A percentile compares a stretch with the other conserved stretches of the same genome.
Conservation (phyloP, 2,329 filamentous ascomycete genomes). For the Colletotrichum sp. region DNA sequence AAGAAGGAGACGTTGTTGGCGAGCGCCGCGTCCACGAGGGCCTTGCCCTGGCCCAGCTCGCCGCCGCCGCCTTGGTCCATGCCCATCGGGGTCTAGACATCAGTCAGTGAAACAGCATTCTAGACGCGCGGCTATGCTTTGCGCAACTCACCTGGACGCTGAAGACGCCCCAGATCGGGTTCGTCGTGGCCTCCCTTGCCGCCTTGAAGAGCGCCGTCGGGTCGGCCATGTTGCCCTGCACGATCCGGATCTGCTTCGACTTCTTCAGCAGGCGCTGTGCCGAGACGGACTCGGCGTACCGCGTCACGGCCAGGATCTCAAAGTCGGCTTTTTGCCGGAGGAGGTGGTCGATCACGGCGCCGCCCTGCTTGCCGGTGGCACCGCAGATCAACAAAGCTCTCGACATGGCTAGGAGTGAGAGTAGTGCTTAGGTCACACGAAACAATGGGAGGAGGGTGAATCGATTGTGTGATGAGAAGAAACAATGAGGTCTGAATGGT, state of each 20-base stretch:
- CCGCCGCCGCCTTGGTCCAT: constrained; percentile 41
- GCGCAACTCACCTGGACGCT: constrained; percentile 55
- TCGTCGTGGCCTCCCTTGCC: constrained; percentile 29
- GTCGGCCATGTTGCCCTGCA: constrained; percentile 63
- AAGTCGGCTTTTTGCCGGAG: constrained; percentile 37
- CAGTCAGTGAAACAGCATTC: background rate
- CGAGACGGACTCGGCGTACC: constrained; percentile 54
- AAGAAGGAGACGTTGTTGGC: constrained; percentile 60
- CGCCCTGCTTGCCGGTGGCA: constrained; percentile 43
- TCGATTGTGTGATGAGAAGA: background rate
- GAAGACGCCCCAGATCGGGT: constrained; percentile 63
- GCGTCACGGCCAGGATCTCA: constrained; percentile 65
- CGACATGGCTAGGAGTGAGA: too few species aligned
- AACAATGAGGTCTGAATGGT: background rate
- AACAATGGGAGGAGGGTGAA: background rate
- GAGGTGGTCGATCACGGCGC: constrained; percentile 35
- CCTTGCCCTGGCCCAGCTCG: constrained; percentile 57
- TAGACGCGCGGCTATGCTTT: too few species aligned
- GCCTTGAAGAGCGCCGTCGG: constrained; percentile 52
- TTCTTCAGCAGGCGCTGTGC: constrained; percentile 52
- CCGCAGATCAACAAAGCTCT: constrained; percentile 36
- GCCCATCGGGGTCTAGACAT: constrained; percentile 19
- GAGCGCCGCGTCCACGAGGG: constrained; percentile 59
- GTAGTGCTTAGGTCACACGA: background rate
- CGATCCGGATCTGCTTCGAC: constrained; percentile 54